Evolutionary conservation across 257 asterid species (phyloP), one percentile per base, ranked within the genome.

Genomic region (Coffea canephora): DNA sequence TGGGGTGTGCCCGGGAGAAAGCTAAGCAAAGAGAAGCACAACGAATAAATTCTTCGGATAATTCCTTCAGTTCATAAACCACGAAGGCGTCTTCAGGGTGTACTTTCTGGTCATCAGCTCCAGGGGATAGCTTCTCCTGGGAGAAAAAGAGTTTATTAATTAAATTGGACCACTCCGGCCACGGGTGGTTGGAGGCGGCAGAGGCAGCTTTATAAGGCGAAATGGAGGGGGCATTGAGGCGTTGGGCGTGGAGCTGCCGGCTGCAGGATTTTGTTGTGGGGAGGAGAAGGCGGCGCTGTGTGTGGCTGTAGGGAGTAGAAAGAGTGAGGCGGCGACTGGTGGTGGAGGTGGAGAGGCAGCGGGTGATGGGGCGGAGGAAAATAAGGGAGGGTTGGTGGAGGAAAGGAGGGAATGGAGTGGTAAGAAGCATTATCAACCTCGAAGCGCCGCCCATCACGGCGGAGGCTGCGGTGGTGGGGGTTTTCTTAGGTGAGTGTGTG

Each of bases 91-190:
- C 98, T 72, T 89, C 96, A n/a, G 87, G 89, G 19, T 77, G 82
- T 71, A 88, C 81, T 55, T 76, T 46, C 65, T 12, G 46, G 45
- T 72, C 85, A 77, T 72, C 83, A 6, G 79, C 64, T 14, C 74
- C 78, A 27, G 67, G 49, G 49, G 39, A 65, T 41, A 79, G 88
- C 73, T 78, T 82, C 54, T 86, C 79, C 66, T 66, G 50, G 55
- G 62, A 78, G 77, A 77, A 70, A 23, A 75, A 84, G 43, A 95
- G 73, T 18, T 83, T 27, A 77, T 74, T 83, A 68, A 93, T 83
- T 54, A 93, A 88, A 66, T 80, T 81, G 25, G 85, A 88, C 98
- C 97, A 95, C 41, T 95, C 98, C 31, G 95, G 91, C 99, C 99
- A 95, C 14, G 97, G 92, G 78, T 93, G 97, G 46, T 19, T 5